Conservation (phyloP, 495 filamentous ascomycete genomes). For the Cladorrhinum samala region DNA sequence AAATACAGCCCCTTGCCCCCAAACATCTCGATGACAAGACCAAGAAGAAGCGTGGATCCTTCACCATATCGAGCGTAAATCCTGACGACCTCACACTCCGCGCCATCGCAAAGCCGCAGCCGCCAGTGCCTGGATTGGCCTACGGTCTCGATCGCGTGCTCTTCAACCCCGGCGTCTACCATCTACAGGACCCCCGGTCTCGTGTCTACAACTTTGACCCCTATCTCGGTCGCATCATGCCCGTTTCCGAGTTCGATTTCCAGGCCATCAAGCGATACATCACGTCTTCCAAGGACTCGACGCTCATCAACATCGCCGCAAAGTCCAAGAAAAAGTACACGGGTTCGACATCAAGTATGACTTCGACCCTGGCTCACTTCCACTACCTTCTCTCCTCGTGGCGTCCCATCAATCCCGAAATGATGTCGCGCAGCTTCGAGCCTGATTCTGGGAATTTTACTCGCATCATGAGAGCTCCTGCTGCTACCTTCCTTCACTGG, state of each 20-base stretch:
- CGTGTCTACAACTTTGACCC: constrained; percentile 94
- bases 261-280: constrained; percentile 75
- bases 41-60: neutral
- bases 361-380: constrained; percentile 77
- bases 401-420: constrained; percentile 60
- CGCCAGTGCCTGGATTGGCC: constrained; percentile 62
- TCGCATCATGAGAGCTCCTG: constrained; percentile 58
- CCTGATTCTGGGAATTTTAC: constrained; percentile 61
- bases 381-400: constrained; percentile 85
- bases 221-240: constrained; percentile 87
- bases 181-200: constrained; percentile 82
- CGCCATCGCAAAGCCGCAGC: constrained; percentile 46
- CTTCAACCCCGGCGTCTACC: constrained; percentile 93
- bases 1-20: too few species aligned
- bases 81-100: constrained; percentile 23
- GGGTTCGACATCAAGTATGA: constrained; percentile 97
- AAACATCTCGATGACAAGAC: neutral
- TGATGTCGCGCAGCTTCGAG: constrained; percentile 61
- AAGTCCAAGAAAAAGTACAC: constrained; percentile 72
- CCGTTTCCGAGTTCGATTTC: constrained; percentile 86
- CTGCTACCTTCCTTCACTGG: constrained; percentile 77
- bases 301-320: constrained; percentile 58
- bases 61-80: constrained; percentile 20
- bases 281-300: constrained; percentile 77
- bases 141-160: constrained; percentile 84